Percentiles rank a stretch among this genome's conserved stretches.
phyloP scores from a whole-genome alignment of 352 stramenopile genomes.

The Pythium apleroticum region DNA sequence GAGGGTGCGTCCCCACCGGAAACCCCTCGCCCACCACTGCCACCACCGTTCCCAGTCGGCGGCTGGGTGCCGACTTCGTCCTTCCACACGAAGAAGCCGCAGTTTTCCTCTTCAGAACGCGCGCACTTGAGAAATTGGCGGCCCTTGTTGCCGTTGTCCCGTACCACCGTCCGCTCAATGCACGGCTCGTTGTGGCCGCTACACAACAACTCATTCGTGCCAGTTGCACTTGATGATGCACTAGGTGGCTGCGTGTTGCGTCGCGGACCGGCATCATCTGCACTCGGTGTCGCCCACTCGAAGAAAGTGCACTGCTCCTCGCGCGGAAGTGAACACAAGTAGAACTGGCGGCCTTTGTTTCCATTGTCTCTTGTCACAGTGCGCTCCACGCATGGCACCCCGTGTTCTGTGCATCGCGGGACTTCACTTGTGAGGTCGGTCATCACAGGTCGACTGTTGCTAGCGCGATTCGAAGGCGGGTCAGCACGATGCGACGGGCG shows the following conservation, averaged over 20 bases:
- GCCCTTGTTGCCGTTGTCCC: conserved; percentile 68
- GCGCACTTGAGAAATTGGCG: conserved; percentile 63
- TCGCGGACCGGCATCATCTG: not conserved
- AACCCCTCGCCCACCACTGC: not conserved
- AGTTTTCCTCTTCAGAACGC: conserved; percentile 52
- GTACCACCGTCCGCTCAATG: conserved; percentile 57
- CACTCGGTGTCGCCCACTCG: conserved; percentile 66
- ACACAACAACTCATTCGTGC: conserved; percentile 33
- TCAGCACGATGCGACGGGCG: not conserved
- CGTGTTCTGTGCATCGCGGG: conserved; percentile 51
- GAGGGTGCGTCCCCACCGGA: conserved; percentile 18
- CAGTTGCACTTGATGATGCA: not conserved
- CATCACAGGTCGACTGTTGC: not conserved
- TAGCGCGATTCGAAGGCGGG: not conserved
- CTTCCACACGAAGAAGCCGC: conserved; percentile 79
- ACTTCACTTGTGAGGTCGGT: conserved; percentile 13
- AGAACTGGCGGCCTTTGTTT: conserved; percentile 94
- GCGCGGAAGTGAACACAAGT: conserved; percentile 80
- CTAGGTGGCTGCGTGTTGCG: not conserved
- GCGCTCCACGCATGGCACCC: conserved; percentile 48
- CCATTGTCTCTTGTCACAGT: conserved; percentile 55
- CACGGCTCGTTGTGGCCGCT: conserved; percentile 63
- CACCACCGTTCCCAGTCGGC: not conserved
- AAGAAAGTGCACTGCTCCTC: conserved; percentile 92
- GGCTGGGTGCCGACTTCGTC: conserved; percentile 35